Percentiles rank a stretch among this genome's conserved stretches.
Conservation (phyloP, 208 protist genomes). For the Polymyxa betae region DNA sequence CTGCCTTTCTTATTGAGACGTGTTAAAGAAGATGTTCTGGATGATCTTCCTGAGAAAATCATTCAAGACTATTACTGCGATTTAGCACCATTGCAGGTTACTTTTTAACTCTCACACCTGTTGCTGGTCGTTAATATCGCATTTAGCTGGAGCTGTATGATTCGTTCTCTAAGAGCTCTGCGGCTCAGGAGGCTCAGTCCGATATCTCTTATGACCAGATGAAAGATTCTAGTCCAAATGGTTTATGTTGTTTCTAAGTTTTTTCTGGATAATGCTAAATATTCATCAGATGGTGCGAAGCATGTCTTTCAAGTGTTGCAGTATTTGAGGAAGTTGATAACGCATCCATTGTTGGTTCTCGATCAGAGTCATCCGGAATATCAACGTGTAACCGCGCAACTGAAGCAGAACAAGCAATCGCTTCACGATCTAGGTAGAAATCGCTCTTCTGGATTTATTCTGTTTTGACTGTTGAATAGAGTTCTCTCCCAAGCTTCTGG, state of each 20-base stretch:
- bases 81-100: conserved; percentile 74
- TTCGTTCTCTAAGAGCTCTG: conserved; percentile 10
- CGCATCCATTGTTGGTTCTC: conserved; percentile 79
- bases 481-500: conserved; percentile 73
- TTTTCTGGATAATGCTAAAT: not conserved
- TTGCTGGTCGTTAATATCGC: not conserved
- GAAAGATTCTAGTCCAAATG: not conserved
- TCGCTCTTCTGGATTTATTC: not conserved
- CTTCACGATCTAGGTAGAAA: conserved; percentile 7
- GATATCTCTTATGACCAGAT: not conserved
- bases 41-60: conserved; percentile 86
- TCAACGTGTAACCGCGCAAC: conserved; percentile 61
- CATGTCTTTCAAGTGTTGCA: conserved; percentile 81
- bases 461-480: not conserved
- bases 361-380: conserved; percentile 37
- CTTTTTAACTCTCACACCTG: not conserved
- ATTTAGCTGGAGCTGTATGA: conserved; percentile 40
- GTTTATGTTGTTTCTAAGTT: not conserved
- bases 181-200: not conserved
- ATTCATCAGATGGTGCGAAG: not conserved
- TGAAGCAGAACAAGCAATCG: not conserved
- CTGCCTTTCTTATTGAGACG: conserved; percentile 85
- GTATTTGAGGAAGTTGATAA: conserved; percentile 79
- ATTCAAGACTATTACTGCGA: conserved; percentile 84
- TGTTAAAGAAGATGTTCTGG: conserved; percentile 83